These are phyloP conservation scores for Lachnellula occidentalis DNA, from an alignment of 2,329 filamentous ascomycete species.

Conservation along the genomic window DNA sequence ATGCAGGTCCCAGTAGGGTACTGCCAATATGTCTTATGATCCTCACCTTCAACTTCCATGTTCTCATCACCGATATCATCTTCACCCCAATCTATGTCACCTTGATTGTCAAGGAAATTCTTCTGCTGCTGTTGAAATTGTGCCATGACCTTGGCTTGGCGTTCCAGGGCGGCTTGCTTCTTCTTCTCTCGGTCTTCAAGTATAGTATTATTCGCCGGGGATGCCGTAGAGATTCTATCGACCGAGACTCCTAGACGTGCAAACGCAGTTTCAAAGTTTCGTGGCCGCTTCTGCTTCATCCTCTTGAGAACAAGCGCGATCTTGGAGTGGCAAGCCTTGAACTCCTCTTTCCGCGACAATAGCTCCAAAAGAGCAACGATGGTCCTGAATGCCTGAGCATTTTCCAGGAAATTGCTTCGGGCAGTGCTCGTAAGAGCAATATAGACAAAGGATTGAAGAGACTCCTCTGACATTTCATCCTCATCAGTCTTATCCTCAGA, in stretches of 20 bases:
- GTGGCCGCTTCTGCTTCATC: conserved; percentile 77
- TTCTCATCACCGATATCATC: conserved; percentile 71
- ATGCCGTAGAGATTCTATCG: conserved; percentile 75
- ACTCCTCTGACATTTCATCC: conserved; percentile 42
- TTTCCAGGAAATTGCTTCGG: conserved; percentile 54
- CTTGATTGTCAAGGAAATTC: conserved; percentile 85
- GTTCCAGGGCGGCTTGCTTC: conserved; percentile 83
- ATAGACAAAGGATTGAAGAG: conserved; percentile 62
- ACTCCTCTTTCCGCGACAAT: conserved; percentile 63
- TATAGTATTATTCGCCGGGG: conserved; percentile 61
- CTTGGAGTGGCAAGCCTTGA: conserved; percentile 78
- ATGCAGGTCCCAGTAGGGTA: conserved; percentile 94
- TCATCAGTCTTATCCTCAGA: conserved; percentile 69
- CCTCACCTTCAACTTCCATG: conserved; percentile 49
- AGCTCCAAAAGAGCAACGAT: conserved; percentile 60
- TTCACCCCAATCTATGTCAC: conserved; percentile 82
- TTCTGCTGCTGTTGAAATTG: conserved; percentile 98
- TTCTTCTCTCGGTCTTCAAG: conserved; percentile 68
- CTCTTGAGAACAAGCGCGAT: conserved; percentile 77
- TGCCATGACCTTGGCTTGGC: conserved; percentile 92
- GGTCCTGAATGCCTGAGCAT: conserved; percentile 52
- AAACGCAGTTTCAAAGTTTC: conserved; percentile 65
- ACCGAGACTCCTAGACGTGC: conserved; percentile 58
- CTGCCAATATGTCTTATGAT: conserved; percentile 73
- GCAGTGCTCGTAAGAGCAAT: conserved; percentile 62